Evolutionary conservation across 768 basidiomycete species (phyloP), one percentile per base, ranked within the genome.

Genomic region (Leccinum barrowsii): DNA sequence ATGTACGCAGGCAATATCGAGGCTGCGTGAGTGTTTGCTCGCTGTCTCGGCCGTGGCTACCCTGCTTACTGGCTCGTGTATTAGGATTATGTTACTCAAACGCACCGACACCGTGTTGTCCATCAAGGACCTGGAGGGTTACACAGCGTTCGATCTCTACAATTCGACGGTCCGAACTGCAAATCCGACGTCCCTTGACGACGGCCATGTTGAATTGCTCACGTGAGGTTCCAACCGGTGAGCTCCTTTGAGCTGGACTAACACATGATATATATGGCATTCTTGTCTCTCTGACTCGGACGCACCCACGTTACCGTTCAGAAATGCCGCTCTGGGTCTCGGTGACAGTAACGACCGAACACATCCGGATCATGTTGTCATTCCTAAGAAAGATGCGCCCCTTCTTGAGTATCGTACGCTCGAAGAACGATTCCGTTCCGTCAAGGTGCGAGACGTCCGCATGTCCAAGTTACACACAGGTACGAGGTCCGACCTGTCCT

Each of bases 391-490:
- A 11, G 65, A 60, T 4, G 44, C 54, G 24, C 56, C 61, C 3
- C 52, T 58, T 30, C 49, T 62, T 15, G 59, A 58, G 48, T 56
- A 53, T 37, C 67, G 66, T 26, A 58, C 58, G 3, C 59, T 83
- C 21, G 67, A 76, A 11, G 77, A 76, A 15, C 77, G 85, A 49
- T 90, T 95, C 66, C 75, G 79, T 34, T 83, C 86, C 2, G 76
- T 90, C 34, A 79, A 77, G 15, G 85, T 89, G 13, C 80, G 78
- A 22, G 80, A 86, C 50, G 77, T 94, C 21, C 78, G 77, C 55
- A 95, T 98, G 94, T 87, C 91, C 19, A 90, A 84, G 66, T 75
- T 98, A 21, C 95, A 98, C 65, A 95, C 94, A n/a, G 88, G 85
- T 84, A 57, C 59, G 76, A 63, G 52, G 17, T 30, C 0, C 44